Conservation (phyloP, 768 basidiomycete genomes). For the Boletus barrowsii region DNA sequence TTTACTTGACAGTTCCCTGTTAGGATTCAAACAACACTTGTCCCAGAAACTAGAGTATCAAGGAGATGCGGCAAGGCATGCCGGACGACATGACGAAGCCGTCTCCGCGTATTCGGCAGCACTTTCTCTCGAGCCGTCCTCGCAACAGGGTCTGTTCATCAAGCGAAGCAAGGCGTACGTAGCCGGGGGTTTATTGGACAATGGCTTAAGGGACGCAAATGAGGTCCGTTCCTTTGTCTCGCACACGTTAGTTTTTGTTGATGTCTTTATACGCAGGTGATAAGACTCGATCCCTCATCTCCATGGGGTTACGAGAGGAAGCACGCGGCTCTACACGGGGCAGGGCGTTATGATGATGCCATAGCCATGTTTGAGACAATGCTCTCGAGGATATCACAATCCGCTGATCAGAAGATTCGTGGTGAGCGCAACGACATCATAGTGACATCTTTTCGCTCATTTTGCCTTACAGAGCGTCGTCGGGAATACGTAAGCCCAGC, state of each 20-base stretch:
- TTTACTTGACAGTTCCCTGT: background rate
- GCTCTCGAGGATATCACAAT: slow-evolving; percentile 3
- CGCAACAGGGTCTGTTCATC: background rate
- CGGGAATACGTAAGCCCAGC: background rate
- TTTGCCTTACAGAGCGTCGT: background rate
- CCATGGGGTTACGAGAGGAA: background rate
- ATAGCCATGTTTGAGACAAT: background rate
- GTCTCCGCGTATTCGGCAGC: background rate
- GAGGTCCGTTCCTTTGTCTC: background rate
- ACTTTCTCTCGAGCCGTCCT: background rate
- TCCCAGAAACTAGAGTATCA: background rate
- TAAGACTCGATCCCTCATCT: background rate
- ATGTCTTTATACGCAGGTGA: background rate
- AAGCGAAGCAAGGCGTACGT: slow-evolving; percentile 10
- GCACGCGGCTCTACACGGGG: background rate
- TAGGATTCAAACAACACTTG: background rate
- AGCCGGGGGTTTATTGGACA: background rate
- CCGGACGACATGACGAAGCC: background rate
- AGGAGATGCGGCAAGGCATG: background rate
- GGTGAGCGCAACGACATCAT: background rate
- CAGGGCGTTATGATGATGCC: background rate
- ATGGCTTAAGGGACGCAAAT: slow-evolving; percentile 4
- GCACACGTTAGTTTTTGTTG: background rate
- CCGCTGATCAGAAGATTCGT: background rate
- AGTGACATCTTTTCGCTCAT: background rate